Base-by-base conservation (phyloP, 2,329 filamentous ascomycete genomes). In the Juglanconis sp. region DNA sequence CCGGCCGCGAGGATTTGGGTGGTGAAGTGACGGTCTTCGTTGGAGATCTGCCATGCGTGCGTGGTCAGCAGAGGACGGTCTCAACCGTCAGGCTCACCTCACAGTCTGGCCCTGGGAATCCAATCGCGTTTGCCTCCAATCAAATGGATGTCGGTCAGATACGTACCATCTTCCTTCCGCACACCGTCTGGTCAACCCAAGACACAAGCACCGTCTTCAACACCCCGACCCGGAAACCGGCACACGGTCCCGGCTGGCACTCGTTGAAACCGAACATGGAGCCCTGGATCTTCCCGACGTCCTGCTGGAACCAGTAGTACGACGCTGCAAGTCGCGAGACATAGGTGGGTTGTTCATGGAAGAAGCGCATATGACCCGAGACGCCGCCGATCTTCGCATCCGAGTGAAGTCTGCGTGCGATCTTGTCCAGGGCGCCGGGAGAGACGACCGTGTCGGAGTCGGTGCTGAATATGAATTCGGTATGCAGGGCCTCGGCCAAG, bases 241-340 rank as follows among this genome's bases (percentile, higher is more conserved):
- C 48, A 17, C 48, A 51, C 5, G 56, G 56, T 4, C 56, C 56
- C 1, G 56, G 56, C 6, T 57, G 56, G 31, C 47, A 57, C 31
- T 57, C 56, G 30, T 57, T 57, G 32, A 42, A 17, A 10, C 56
- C 56, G 3, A 46, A 57, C 1, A 53, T 36, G 2, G 48, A 36
- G 4, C 56, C 56, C 15, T 57, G 56, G 3, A 53, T 53, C 31
- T 57, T 57, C 6, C 40, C 50, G 1, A 57, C 48, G 8, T 53
- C 56, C 10, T 57, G 48, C 5, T 57, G 56, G 56, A 42, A 57
- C 56, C 56, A 57, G 15, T 57, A 57, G 32, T 57, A 57, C 31
- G 56, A 46, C 1, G 56, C 35, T n/a, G 48, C 56, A 3, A 57
- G 38, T 1, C 36, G 13, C 4, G 56, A 52, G 17, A 57, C 46